A percentile compares a stretch with the other conserved stretches of the same genome.
These are phyloP conservation scores for Coemansia sp. DNA, from an alignment of 192 early-diverging fungal species.

Conservation along the genomic window DNA sequence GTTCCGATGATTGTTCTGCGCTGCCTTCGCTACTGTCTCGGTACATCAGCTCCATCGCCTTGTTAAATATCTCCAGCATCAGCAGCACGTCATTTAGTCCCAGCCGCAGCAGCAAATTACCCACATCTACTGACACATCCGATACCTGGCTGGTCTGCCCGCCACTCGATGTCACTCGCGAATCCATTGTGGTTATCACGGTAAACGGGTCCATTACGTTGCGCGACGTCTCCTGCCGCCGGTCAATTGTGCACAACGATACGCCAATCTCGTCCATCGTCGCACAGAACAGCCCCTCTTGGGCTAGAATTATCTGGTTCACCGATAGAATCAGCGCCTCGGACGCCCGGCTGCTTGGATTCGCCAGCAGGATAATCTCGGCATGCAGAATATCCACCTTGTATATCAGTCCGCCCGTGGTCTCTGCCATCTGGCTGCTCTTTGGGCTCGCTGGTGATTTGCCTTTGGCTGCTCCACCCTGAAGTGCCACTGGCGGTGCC, in stretches of 20 bases:
- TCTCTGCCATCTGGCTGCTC: conserved; percentile 3
- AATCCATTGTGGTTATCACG: conserved; percentile 77
- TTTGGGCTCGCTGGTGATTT: neutral
- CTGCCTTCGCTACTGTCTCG: conserved; percentile 14
- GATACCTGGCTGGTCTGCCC: conserved; percentile 55
- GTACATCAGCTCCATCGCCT: conserved; percentile 62
- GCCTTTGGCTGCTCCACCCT: neutral
- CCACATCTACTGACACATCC: conserved; percentile 71
- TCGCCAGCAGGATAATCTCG: conserved; percentile 83
- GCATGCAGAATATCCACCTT: conserved; percentile 75
- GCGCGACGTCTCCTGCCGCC: conserved; percentile 71
- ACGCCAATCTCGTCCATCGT: conserved; percentile 83
- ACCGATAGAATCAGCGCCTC: conserved; percentile 90
- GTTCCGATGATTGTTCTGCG: neutral
- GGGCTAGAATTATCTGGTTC: conserved; percentile 75
- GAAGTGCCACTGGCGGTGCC: neutral
- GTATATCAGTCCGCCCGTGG: conserved; percentile 60
- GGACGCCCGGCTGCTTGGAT: conserved; percentile 64
- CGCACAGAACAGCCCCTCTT: conserved; percentile 73
- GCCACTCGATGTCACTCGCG: conserved; percentile 49
- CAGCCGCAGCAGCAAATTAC: conserved; percentile 75
- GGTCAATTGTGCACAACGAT: conserved; percentile 88
- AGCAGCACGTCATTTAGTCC: conserved; percentile 85
- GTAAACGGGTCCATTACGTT: conserved; percentile 92
- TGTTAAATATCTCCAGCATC: conserved; percentile 80